phyloP scores from a whole-genome alignment of 441 rosid genomes.

The Capsella rubella region DNA sequence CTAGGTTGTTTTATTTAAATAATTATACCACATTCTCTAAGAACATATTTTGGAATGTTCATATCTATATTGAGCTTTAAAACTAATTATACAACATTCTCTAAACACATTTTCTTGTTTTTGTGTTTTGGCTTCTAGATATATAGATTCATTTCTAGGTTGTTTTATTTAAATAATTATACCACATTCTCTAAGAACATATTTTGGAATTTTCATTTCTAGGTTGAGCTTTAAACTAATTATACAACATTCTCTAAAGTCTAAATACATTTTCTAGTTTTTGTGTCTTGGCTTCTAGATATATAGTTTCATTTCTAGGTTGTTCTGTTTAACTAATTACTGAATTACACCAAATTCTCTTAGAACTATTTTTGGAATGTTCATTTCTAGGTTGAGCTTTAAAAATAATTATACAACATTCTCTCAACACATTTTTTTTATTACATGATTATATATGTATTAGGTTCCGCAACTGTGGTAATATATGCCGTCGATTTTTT shows the following conservation, averaged over 20 bases:
- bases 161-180: background rate
- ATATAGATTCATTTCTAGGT: background rate
- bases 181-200: background rate
- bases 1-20: background rate
- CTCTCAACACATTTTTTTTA: background rate
- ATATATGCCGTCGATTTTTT: no score
- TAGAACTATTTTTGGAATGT: no score
- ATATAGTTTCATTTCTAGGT: constrained; percentile 3
- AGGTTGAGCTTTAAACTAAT: no score
- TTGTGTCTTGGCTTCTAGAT: constrained; percentile 1
- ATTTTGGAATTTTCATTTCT: no score
- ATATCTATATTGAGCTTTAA: no score
- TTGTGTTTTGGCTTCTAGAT: constrained; percentile 1
- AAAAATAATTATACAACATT: no score
- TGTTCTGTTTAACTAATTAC: background rate
- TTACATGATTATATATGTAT: no score
- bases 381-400: no score
- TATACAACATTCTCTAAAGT: background rate
- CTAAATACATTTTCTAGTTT: constrained; percentile 1
- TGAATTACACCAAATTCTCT: background rate
- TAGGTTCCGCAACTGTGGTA: no score
- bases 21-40: background rate
- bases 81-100: background rate
- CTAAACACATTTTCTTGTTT: background rate
- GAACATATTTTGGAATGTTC: no score